Evolutionary conservation across 2,329 filamentous ascomycete species (phyloP).

Genomic region (Fusarium equiseti): DNA sequence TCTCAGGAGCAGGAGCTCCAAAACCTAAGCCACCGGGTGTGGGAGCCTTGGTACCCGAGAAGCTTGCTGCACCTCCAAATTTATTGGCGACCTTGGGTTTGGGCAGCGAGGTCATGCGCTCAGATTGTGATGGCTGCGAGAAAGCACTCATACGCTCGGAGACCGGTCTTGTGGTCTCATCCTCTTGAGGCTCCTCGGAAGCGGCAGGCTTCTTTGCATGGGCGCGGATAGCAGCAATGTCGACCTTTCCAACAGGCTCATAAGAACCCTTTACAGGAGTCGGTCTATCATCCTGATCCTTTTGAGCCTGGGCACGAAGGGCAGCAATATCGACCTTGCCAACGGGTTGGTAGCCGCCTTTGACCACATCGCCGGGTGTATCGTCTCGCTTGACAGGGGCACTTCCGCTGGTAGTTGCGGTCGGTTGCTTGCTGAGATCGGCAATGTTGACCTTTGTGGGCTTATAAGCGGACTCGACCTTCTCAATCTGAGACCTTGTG

Average conservation of each 20-base stretch:
- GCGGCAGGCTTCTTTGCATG: conserved; percentile 75
- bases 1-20: conserved; percentile 67
- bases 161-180: conserved; percentile 67
- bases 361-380: conserved; percentile 73
- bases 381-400: conserved; percentile 60
- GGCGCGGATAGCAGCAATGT: conserved; percentile 93
- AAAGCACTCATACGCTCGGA: conserved; percentile 84
- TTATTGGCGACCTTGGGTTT: conserved; percentile 96
- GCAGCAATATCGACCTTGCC: conserved; percentile 98
- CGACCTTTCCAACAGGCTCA: conserved; percentile 94
- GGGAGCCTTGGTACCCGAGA: conserved; percentile 90
- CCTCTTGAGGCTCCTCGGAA: conserved; percentile 52
- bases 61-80: conserved; percentile 78
- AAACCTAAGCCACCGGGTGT: conserved; percentile 77
- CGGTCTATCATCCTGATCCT: conserved; percentile 80
- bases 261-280: conserved; percentile 91
- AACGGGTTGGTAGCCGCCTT: conserved; percentile 89
- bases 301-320: conserved; percentile 80
- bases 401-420: conserved; percentile 72
- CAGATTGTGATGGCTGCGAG: conserved; percentile 69
- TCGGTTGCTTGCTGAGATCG: conserved; percentile 80
- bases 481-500: conserved; percentile 87
- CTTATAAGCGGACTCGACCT: conserved; percentile 91
- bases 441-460: conserved; percentile 96
- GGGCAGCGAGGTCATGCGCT: conserved; percentile 86